These are phyloP conservation scores for Violaceomyces palustris DNA, from an alignment of 1,284 basidiomycete species.

Conservation along the genomic window DNA sequence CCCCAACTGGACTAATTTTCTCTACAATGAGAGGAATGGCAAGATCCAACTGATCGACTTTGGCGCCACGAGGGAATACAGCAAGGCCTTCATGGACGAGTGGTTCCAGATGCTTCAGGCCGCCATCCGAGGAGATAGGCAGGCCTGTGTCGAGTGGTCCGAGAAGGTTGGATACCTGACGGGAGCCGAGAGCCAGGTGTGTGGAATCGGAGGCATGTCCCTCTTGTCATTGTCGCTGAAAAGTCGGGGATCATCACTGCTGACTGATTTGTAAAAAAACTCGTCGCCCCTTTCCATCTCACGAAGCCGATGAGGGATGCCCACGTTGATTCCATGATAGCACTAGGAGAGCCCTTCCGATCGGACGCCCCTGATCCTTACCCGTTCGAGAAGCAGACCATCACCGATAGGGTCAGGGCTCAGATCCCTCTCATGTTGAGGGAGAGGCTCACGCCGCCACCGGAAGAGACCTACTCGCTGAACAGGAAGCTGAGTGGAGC, in stretches of 20 bases:
- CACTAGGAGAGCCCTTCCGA: slow-evolving; percentile 74
- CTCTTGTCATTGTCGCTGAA: no score
- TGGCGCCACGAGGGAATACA: slow-evolving; percentile 84
- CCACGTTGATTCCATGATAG: slow-evolving; percentile 74
- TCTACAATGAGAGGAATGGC: slow-evolving; percentile 64
- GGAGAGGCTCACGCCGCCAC: slow-evolving; percentile 84
- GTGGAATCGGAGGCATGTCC: no score
- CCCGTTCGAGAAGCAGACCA: slow-evolving; percentile 64
- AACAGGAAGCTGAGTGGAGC: slow-evolving; percentile 92
- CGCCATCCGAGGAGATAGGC: slow-evolving; percentile 67
- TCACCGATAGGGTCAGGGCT: slow-evolving; percentile 69
- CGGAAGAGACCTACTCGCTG: slow-evolving; percentile 86
- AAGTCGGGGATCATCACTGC: neutral
- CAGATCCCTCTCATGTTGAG: slow-evolving; percentile 87
- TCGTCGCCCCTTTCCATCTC: neutral
- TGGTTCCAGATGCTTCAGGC: slow-evolving; percentile 78
- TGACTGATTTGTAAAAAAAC: neutral
- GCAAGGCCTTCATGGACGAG: slow-evolving; percentile 77
- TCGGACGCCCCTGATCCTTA: slow-evolving; percentile 61
- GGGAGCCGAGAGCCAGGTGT: slow-evolving; percentile 75
- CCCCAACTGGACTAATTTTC: slow-evolving; percentile 96
- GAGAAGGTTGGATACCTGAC: slow-evolving; percentile 80
- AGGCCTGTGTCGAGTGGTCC: slow-evolving; percentile 70
- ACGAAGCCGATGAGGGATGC: slow-evolving; percentile 69
- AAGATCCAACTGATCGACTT: slow-evolving; percentile 88